Base-by-base conservation (phyloP, 1,284 basidiomycete species). In the Pascua sp. region DNA sequence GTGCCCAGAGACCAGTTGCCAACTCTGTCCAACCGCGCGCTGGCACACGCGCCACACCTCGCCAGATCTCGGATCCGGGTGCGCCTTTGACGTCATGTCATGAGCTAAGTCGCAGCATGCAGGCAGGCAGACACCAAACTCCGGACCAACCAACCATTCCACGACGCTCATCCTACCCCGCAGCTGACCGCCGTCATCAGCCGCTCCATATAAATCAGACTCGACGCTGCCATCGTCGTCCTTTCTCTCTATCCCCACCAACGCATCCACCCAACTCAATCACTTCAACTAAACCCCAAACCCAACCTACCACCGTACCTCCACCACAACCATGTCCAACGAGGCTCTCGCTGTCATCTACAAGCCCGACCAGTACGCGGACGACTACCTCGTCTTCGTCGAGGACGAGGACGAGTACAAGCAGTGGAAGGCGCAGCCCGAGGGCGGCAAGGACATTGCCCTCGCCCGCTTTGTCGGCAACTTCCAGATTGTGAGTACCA, bases 331-430 rank as follows among this genome's bases (percentile, higher is more conserved):
- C 39, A 62, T 62, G 61, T 36, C 58, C 46, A 49, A 47, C 53
- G 58, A 60, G 38, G 24, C 48, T 32, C 57, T 59, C 49, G 59
- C 63, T 39, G 58, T 72, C 60, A 64, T 73, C 63, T 72, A 65
- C 63, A 64, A 64, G 51, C 72, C 70, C 24, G 59, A 63, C 60
- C 66, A 71, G 65, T 69, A 75, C 60, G 72, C 67, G 24, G 69
- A 70, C 56, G 70, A 75, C 63, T 75, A 73, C 66, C 57, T 73
- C 49, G 67, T 76, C 59, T 70, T 72, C 55, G 60, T 76, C 54
- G 72, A 73, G 41, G 73, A 76, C 63, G 65, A 67, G 56, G 55
- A 61, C 42, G 72, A 74, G 64, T 55, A 42, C 55, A 59, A 70
- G 55, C 58, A 62, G 47, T 76, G 73, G 73, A 73, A 71, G 62